These are phyloP conservation scores for Claviceps monticola DNA, from an alignment of 2,329 filamentous ascomycete genomes.

Conservation along the genomic window DNA sequence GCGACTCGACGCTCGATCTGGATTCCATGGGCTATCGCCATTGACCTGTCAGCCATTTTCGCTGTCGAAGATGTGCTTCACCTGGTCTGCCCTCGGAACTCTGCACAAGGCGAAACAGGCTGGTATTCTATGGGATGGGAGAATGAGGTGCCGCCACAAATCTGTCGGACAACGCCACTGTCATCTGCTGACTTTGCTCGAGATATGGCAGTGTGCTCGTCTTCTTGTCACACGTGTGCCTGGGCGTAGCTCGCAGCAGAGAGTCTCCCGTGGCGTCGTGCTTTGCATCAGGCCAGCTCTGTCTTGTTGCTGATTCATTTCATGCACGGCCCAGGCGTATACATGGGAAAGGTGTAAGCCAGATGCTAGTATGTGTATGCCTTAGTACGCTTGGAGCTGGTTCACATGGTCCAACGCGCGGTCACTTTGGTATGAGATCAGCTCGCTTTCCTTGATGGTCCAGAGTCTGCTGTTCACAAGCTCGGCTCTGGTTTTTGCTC, in stretches of 20 bases:
- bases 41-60: constrained; percentile 24
- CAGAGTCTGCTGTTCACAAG: constrained; percentile 27
- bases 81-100: constrained; percentile 3
- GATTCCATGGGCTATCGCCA: constrained; percentile 24
- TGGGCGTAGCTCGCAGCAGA: constrained; percentile 30
- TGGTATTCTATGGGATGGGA: constrained; percentile 25
- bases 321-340: constrained; percentile 24
- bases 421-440: constrained; percentile 40
- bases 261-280: constrained; percentile 30
- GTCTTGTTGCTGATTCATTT: constrained; percentile 21
- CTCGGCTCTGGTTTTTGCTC: constrained; percentile 41
- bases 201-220: constrained; percentile 21
- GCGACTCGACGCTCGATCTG: constrained; percentile 26
- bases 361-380: constrained; percentile 12
- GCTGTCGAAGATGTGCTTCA: constrained; percentile 17
- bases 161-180: constrained; percentile 24
- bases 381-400: too few species aligned
- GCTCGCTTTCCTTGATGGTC: constrained; percentile 35
- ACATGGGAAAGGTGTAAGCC: constrained; percentile 19
- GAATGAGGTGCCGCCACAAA: constrained; percentile 30
- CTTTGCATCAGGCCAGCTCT: constrained; percentile 36
- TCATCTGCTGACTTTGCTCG: constrained; percentile 22
- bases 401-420: constrained; percentile 30
- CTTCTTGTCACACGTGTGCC: constrained; percentile 22
- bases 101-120: constrained; percentile 20